These are phyloP conservation scores for Phytophthora macrochlamydospora DNA, from an alignment of 352 stramenopile species.

Conservation along the genomic window DNA sequence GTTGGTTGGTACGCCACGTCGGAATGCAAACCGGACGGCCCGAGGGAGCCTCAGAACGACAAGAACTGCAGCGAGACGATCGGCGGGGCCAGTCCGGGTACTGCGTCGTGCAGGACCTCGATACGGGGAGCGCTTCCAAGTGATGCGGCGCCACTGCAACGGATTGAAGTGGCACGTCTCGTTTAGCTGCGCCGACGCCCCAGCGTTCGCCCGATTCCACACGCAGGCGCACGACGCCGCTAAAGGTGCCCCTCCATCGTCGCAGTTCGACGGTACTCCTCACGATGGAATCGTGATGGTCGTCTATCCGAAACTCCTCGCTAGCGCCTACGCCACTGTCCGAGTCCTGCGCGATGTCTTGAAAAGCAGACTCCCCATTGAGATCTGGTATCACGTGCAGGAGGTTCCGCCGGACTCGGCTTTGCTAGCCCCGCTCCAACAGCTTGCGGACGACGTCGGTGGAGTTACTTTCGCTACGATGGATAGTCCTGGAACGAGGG, in stretches of 20 bases:
- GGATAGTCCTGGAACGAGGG: conserved; percentile 13
- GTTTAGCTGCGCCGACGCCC: conserved; percentile 36
- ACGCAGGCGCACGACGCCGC: conserved; percentile 8
- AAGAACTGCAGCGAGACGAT: conserved; percentile 1
- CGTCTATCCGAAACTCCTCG: conserved; percentile 41
- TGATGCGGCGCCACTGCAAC: conserved; percentile 26
- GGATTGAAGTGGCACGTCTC: conserved; percentile 13
- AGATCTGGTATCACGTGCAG: conserved; percentile 42
- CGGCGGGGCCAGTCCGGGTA: conserved; percentile 32
- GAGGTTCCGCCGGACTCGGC: conserved; percentile 23
- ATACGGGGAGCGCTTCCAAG: conserved; percentile 19
- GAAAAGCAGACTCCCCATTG: conserved; percentile 41
- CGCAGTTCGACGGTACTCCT: neutral
- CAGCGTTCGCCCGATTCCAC: conserved; percentile 21
- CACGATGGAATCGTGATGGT: conserved; percentile 44
- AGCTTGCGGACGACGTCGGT: conserved; percentile 16
- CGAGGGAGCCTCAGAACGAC: conserved; percentile 2
- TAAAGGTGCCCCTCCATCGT: neutral
- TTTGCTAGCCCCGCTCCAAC: conserved; percentile 1
- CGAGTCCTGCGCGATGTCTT: conserved; percentile 24
- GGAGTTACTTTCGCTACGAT: conserved; percentile 17
- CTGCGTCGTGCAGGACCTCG: conserved; percentile 33
- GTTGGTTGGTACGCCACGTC: conserved; percentile 10
- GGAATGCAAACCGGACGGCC: conserved; percentile 9
- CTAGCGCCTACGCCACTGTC: conserved; percentile 32